phyloP scores from a whole-genome alignment of 306 rosid genomes.

The Inga leiocalycina region DNA sequence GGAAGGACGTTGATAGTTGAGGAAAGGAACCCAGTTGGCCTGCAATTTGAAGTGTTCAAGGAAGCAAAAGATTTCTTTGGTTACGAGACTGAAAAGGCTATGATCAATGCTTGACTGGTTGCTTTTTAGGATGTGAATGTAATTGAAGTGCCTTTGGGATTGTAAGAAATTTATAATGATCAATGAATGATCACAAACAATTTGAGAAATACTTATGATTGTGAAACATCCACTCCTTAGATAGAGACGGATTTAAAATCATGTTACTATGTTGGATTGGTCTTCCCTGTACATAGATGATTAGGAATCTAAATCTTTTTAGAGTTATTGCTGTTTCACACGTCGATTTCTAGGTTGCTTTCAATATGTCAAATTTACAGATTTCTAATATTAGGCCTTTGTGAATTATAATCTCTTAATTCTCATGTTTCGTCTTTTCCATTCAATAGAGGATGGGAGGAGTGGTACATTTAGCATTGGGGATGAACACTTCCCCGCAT shows the following conservation, averaged over 20 bases:
- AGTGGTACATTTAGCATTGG: constrained; percentile 62
- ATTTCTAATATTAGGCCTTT: neutral
- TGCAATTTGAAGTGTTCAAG: too few relatives aligned
- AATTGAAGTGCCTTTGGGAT: neutral
- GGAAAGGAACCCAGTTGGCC: too few relatives aligned
- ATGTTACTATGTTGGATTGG: neutral
- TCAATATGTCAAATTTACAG: neutral
- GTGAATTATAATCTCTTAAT: neutral
- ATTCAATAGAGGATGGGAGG: constrained; percentile 60
- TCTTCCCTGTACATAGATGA: neutral
- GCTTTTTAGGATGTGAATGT: neutral
- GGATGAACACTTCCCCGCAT: constrained; percentile 63
- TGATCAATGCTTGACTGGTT: too few relatives aligned
- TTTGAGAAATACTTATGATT: neutral
- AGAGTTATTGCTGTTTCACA: neutral
- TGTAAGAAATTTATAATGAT: neutral
- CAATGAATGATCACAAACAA: neutral
- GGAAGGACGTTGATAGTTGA: neutral
- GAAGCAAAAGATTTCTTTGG: too few relatives aligned
- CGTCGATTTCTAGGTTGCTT: neutral
- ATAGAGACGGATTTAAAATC: neutral
- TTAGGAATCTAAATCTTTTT: neutral
- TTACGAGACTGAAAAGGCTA: too few relatives aligned
- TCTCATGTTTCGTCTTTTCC: neutral
- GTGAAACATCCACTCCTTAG: neutral